Evolutionary conservation across 2,329 filamentous ascomycete genomes (phyloP), one percentile per base, ranked within the genome.

Genomic region (Thelonectria discophora): DNA sequence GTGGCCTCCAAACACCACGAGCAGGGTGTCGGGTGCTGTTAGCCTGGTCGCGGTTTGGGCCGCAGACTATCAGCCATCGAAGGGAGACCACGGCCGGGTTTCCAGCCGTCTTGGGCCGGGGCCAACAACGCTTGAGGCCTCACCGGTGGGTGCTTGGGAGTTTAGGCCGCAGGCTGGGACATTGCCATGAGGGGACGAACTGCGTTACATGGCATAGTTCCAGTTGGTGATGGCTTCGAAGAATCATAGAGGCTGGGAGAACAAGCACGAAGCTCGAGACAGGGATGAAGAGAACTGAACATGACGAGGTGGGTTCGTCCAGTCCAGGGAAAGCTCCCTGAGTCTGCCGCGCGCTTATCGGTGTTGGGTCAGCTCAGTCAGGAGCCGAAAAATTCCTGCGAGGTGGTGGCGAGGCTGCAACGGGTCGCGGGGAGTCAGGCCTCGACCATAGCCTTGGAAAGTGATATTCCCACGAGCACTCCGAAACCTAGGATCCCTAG

Each of bases 31-130:
- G 27, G 27, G 30, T 59, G 50, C 63, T 65, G 65, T 62, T 60
- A 65, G 42, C 55, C 17, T 69, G 69, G 69, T 48, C 68, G 66
- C 68, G 34, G 58, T 65, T 68, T 69, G 65, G 69, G 69, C 63
- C 66, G 66, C 68, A 71, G 63, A 52, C 34, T 21, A 56, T 56
- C 46, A 39, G 51, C 40, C 43, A 51, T 64, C 62, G 61, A 62
- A 56, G 67, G 60, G 58, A 42, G 46, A 56, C 61, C 58, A 52
- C 59, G 64, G 43, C 67, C 61, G 45, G 58, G 57, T 57, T 55
- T 51, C 65, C 48, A 50, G 58, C 57, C 58, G 30, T 53, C 50
- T 30, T 65, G 40, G 27, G 51, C 60, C 63, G 17, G 58, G 65
- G 65, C 37, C 46, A 42, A 58, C 49, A 67, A 66, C 54, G 62